A percentile compares a stretch with the other conserved stretches of the same genome.
Conservation (phyloP, 148 eudicot species). For the Agrostemma githago region DNA sequence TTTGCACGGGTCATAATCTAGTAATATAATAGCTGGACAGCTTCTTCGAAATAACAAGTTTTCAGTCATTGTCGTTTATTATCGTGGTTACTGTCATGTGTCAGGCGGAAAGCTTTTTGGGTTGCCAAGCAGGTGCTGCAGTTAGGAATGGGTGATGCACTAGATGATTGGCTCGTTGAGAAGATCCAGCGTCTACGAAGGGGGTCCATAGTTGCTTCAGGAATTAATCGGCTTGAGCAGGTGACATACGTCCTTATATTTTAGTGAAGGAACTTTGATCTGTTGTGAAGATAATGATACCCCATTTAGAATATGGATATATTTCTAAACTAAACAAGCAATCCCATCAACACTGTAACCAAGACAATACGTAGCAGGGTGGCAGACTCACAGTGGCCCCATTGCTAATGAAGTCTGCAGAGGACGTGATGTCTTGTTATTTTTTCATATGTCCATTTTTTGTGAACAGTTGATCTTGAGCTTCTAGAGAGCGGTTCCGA, state of each 20-base stretch:
- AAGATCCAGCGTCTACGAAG: conserved; percentile 80
- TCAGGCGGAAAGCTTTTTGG: conserved; percentile 95
- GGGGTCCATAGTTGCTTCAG: conserved; percentile 88
- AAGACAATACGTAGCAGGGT: background rate
- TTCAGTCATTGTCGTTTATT: background rate
- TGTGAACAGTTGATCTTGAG: background rate
- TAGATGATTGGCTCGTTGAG: conserved; percentile 98
- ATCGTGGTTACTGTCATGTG: conserved; percentile 9
- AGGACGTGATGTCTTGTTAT: background rate
- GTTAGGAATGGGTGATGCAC: conserved; percentile 98
- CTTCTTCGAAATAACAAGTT: background rate
- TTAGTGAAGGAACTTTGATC: background rate
- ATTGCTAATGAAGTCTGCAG: background rate
- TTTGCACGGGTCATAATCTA: too few relatives aligned
- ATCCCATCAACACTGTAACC: background rate
- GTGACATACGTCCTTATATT: conserved; percentile 28
- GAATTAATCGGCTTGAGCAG: conserved; percentile 84
- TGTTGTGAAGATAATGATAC: background rate
- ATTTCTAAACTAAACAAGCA: background rate
- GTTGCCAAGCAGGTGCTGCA: conserved; percentile 94
- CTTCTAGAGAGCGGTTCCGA: background rate
- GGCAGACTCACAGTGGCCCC: background rate
- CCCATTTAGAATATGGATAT: conserved; percentile 3
- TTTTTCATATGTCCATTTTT: background rate
- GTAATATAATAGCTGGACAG: too few relatives aligned